Evolutionary conservation across 495 filamentous ascomycete genomes (phyloP), one percentile per base, ranked within the genome.

Genomic region (Penicillium pulvis): DNA sequence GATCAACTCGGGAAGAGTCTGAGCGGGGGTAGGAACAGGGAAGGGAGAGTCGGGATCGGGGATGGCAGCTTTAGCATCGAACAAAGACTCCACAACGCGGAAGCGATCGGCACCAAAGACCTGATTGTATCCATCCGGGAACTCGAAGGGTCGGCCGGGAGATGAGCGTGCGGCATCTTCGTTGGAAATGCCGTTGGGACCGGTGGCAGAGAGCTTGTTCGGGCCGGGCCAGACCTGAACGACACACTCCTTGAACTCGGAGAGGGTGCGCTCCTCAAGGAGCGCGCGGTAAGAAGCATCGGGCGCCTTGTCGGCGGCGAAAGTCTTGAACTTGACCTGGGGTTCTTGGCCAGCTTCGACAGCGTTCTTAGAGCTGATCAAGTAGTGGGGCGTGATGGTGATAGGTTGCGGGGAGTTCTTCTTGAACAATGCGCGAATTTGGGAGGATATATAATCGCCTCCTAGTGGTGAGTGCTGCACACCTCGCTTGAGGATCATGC

Each of bases 161-260:
- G 81, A 82, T 50, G 69, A 74, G 57, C 78, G 83, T 16, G 83
- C 86, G 35, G 83, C 74, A 31, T 96, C 92, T 60, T 92, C 83
- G 65, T 89, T 89, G 3, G 78, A 72, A n/a, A 79, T 71, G 35
- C 83, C 82, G 24, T 76, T 77, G 59, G 84, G 86, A 35, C 81
- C 79, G 6, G 81, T 78, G 41, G 81, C 79, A 6, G 79, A 69
- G 55, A 89, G 85, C 23, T 84, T 82, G 53, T 87, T 88, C 0
- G 90, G 90, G 1, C 92, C 91, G n/a, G 83, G 81, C 93, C 93
- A 98, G 28, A 92, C 85, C 68, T 96, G 90, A 26, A 97, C 93
- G 45, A 97, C 92, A 48, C 88, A 93, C 77, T 98, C 95, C 77
- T 98, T 98, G 81, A 97, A 98, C 68, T 97, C 91, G 41, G 88